These are phyloP conservation scores for Datura wrightii DNA, from an alignment of 257 asterid species.

Conservation along the genomic window DNA sequence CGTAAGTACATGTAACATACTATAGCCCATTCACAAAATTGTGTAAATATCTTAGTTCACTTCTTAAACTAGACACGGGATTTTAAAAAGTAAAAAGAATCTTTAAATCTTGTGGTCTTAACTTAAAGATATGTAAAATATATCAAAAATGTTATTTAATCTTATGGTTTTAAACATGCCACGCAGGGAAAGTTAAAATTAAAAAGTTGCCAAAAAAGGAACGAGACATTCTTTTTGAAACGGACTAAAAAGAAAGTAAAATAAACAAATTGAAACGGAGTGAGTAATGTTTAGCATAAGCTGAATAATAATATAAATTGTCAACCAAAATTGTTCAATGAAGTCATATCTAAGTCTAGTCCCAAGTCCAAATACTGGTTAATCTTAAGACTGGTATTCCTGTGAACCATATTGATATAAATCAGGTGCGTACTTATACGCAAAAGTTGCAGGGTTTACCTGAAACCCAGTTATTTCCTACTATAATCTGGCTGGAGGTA, in stretches of 20 bases:
- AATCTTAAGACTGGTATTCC: background rate
- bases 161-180: too few species aligned
- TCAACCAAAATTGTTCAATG: background rate
- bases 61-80: too few species aligned
- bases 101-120: too few species aligned
- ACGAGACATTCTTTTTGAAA: too few species aligned
- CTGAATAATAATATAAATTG: background rate
- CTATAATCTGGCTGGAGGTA: slow-evolving; percentile 15
- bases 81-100: too few species aligned
- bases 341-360: background rate
- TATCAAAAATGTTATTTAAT: background rate
- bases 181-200: too few species aligned
- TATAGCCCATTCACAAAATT: background rate
- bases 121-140: background rate
- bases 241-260: too few species aligned
- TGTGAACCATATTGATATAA: background rate
- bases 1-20: background rate
- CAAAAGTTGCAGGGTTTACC: background rate
- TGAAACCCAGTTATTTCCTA: background rate
- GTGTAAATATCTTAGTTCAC: background rate
- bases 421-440: background rate
- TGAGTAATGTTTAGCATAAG: background rate
- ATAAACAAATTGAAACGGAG: too few species aligned
- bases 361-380: background rate
- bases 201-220: too few species aligned